These are phyloP conservation scores for Claviceps fusiformis DNA, from an alignment of 2,329 filamentous ascomycete genomes.

Conservation along the genomic window DNA sequence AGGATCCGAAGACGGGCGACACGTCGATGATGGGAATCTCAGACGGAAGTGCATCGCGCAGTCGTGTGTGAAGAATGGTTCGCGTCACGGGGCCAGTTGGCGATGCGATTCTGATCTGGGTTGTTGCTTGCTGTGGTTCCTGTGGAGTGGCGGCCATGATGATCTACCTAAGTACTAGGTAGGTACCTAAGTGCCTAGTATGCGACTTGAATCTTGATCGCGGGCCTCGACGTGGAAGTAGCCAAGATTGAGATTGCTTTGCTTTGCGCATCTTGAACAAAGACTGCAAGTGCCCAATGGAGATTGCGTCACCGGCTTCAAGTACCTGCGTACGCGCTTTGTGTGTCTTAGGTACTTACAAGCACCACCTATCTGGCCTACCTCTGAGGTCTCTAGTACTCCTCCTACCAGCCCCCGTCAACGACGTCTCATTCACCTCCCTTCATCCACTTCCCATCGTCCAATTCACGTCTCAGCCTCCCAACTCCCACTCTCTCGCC, in stretches of 20 bases:
- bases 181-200: not conserved
- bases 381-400: too few relatives aligned
- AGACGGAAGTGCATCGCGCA: slow-evolving; percentile 21
- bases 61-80: slow-evolving; percentile 20
- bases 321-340: too few relatives aligned
- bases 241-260: too few relatives aligned
- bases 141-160: slow-evolving; percentile 2
- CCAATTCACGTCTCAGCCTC: not conserved
- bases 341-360: too few relatives aligned
- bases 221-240: not conserved
- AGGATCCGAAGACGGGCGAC: slow-evolving; percentile 23
- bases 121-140: slow-evolving; percentile 8
- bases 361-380: too few relatives aligned
- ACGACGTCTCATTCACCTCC: not conserved
- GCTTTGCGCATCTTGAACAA: not conserved
- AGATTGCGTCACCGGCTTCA: too few relatives aligned
- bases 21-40: slow-evolving; percentile 44
- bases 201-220: not conserved
- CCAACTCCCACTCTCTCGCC: not conserved
- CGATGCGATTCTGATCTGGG: slow-evolving; percentile 21
- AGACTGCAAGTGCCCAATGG: not conserved
- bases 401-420: not conserved
- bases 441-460: not conserved
- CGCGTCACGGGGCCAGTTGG: slow-evolving; percentile 24
- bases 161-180: not conserved